These are phyloP conservation scores for Taphrina sp. DNA, from an alignment of 1,139 yeast species.

Conservation along the genomic window DNA sequence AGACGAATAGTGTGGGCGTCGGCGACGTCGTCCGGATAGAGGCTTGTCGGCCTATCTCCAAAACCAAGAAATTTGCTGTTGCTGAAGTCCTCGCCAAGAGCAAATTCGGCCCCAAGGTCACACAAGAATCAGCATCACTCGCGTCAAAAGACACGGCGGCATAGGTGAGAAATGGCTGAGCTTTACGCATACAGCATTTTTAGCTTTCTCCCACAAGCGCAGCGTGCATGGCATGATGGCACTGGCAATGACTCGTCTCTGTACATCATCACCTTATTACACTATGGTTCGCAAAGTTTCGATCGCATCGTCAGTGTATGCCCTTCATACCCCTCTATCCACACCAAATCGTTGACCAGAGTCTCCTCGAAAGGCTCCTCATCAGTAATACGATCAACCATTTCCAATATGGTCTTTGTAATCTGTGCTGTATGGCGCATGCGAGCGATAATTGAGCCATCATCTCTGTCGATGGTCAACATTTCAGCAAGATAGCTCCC, in stretches of 20 bases:
- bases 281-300: conserved; percentile 1
- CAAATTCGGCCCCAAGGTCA: too few species aligned
- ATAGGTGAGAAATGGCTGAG: too few species aligned
- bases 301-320: background rate
- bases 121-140: too few species aligned
- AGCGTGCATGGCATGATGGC: too few species aligned
- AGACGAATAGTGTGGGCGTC: conserved; percentile 50
- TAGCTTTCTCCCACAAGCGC: too few species aligned
- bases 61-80: conserved; percentile 73
- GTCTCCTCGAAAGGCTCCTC: background rate
- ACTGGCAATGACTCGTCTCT: too few species aligned
- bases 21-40: conserved; percentile 95
- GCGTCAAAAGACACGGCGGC: too few species aligned
- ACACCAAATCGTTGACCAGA: conserved; percentile 4
- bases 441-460: background rate
- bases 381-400: conserved; percentile 2
- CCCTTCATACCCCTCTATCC: conserved; percentile 4
- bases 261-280: too few species aligned
- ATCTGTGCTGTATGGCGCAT: conserved; percentile 3
- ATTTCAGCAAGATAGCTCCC: conserved; percentile 1
- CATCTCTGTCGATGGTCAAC: background rate
- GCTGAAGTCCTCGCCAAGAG: conserved; percentile 77
- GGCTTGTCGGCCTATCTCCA: conserved; percentile 72
- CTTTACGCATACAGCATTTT: too few species aligned
- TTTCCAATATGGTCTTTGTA: conserved; percentile 12